These are phyloP conservation scores for Aciculoconidium aculeatum DNA, from an alignment of 805 yeast genomes.

Conservation along the genomic window DNA sequence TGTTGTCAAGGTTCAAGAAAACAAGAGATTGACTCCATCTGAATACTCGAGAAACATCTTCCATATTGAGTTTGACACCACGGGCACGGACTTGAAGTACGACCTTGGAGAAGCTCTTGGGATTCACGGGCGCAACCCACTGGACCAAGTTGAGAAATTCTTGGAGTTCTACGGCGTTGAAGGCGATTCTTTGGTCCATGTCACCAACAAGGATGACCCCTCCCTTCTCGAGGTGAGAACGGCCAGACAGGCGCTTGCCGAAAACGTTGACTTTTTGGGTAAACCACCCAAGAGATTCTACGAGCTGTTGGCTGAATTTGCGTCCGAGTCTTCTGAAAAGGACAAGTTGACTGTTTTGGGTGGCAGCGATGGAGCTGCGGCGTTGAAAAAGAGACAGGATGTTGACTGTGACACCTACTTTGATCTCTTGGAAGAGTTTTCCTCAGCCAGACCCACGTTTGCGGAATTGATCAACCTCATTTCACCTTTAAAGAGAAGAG, in stretches of 20 bases:
- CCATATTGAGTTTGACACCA: conserved; percentile 89
- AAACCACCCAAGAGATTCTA: conserved; percentile 94
- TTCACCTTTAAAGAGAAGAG: conserved; percentile 91
- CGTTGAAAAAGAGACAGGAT: conserved; percentile 79
- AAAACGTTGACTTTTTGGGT: conserved; percentile 83
- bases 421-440: conserved; percentile 74
- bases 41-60: conserved; percentile 92
- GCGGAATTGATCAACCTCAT: conserved; percentile 66
- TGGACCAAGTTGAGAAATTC: conserved; percentile 60
- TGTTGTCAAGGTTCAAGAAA: conserved; percentile 84
- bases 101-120: conserved; percentile 97
- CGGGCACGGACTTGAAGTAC: conserved; percentile 86
- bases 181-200: conserved; percentile 61
- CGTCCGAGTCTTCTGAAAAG: conserved; percentile 64
- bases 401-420: conserved; percentile 75
- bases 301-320: conserved; percentile 71
- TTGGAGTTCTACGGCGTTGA: conserved; percentile 66
- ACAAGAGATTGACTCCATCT: conserved; percentile 82
- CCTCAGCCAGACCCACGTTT: conserved; percentile 73
- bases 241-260: conserved; percentile 71
- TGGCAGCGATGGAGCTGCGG: conserved; percentile 65
- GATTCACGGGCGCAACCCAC: conserved; percentile 81
- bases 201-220: conserved; percentile 62
- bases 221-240: conserved; percentile 66
- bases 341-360: conserved; percentile 56